phyloP scores from a whole-genome alignment of 257 asterid species.

The Primulina eburnea region DNA sequence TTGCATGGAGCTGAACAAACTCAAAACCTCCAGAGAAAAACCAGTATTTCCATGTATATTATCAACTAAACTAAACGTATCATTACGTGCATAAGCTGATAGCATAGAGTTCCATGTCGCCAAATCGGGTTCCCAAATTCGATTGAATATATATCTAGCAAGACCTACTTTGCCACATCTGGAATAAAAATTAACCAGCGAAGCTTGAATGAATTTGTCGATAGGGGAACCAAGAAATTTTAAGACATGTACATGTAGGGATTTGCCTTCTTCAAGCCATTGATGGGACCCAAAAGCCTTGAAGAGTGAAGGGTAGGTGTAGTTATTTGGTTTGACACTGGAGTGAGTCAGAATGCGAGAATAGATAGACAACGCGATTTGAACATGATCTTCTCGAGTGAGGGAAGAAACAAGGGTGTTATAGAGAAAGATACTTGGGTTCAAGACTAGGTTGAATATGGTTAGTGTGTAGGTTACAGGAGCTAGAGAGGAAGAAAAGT shows the following conservation, averaged over 20 bases:
- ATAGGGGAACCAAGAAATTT: conserved; percentile 50
- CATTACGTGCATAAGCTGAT: conserved; percentile 51
- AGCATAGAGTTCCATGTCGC: conserved; percentile 74
- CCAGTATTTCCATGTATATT: conserved; percentile 27
- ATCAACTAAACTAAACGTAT: conserved; percentile 15
- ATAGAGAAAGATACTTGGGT: conserved; percentile 63
- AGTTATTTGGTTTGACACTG: conserved; percentile 49
- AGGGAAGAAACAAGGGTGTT: conserved; percentile 62
- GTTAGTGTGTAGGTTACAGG: conserved; percentile 47
- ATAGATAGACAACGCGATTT: conserved; percentile 47
- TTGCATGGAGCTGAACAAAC: conserved; percentile 57
- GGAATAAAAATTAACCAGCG: conserved; percentile 67
- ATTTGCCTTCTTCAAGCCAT: conserved; percentile 51
- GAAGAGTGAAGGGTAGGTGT: conserved; percentile 72
- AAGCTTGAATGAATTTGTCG: conserved; percentile 64
- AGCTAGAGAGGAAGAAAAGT: conserved; percentile 43
- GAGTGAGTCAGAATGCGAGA: conserved; percentile 29
- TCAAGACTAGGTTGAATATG: conserved; percentile 41
- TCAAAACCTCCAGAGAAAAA: conserved; percentile 49
- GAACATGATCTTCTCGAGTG: conserved; percentile 32
- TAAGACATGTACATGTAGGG: conserved; percentile 62
- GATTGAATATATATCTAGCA: conserved; percentile 52
- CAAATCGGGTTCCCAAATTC: conserved; percentile 52
- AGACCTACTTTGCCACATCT: conserved; percentile 45
- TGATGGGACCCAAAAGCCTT: conserved; percentile 51